Conservation (phyloP, 2,329 filamentous ascomycete genomes). For the Aspergillus pseudoviridinutans region DNA sequence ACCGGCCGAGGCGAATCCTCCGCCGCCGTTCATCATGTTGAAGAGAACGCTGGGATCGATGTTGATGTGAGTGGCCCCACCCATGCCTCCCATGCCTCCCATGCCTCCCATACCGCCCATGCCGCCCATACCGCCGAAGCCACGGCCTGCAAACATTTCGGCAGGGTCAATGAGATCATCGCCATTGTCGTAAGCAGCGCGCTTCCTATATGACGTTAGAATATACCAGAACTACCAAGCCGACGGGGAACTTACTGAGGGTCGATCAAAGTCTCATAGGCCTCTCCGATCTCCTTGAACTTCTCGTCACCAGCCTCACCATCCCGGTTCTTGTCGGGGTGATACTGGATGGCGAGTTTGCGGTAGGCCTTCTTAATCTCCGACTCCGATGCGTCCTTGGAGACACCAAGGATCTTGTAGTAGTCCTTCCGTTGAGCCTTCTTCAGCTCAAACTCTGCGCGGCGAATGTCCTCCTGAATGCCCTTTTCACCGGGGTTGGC, state of each 20-base stretch:
- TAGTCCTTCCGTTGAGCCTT: conserved; percentile 97
- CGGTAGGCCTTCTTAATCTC: conserved; percentile 97
- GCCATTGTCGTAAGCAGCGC: conserved; percentile 84
- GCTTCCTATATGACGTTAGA: conserved; percentile 58
- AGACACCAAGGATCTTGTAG: conserved; percentile 90
- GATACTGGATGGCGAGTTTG: conserved; percentile 87
- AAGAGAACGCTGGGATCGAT: conserved; percentile 77
- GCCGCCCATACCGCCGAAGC: conserved; percentile 45
- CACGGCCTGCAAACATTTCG: conserved; percentile 73
- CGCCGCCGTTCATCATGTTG: conserved; percentile 73
- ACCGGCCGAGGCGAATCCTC: conserved; percentile 49
- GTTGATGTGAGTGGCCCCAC: conserved; percentile 43
- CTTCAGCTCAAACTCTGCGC: conserved; percentile 92
- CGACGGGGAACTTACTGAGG: conserved; percentile 64
- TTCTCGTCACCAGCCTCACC: conserved; percentile 78
- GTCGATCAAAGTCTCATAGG: conserved; percentile 93
- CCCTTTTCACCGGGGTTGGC: conserved; percentile 75
- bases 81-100: conserved; percentile 56
- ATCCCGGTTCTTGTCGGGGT: conserved; percentile 91
- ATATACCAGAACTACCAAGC: neutral
- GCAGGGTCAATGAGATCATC: conserved; percentile 84
- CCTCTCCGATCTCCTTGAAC: conserved; percentile 98
- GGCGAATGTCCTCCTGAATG: conserved; percentile 78
- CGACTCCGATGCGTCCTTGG: conserved; percentile 77
- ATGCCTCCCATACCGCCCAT: conserved; percentile 31